Evolutionary conservation across 2,329 filamentous ascomycete species (phyloP).

Genomic region (Epichloe bromicola): DNA sequence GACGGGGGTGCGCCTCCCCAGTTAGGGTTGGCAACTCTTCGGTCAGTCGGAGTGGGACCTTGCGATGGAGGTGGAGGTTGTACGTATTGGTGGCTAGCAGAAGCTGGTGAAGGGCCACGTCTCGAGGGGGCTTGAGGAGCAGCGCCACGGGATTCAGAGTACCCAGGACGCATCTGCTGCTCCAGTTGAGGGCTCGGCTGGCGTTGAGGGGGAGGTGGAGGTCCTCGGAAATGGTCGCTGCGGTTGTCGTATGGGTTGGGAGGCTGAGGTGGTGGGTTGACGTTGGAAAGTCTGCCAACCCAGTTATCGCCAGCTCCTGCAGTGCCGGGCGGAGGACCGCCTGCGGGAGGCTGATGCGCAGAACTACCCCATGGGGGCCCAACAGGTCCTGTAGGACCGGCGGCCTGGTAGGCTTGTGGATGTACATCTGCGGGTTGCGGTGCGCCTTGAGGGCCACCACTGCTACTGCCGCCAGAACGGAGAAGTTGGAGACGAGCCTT

Average conservation of each 20-base stretch:
- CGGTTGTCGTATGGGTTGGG: slow-evolving; percentile 71
- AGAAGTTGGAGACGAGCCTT: slow-evolving; percentile 86
- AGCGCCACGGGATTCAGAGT: slow-evolving; percentile 32
- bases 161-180: slow-evolving; percentile 42
- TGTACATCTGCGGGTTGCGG: slow-evolving; percentile 95
- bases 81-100: slow-evolving; percentile 29
- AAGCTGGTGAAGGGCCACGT: slow-evolving; percentile 34
- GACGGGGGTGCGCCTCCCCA: slow-evolving; percentile 42
- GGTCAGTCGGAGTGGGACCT: slow-evolving; percentile 36
- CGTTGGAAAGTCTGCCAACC: slow-evolving; percentile 60
- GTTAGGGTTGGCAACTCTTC: slow-evolving; percentile 47
- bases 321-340: slow-evolving; percentile 51
- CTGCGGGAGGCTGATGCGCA: slow-evolving; percentile 37
- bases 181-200: slow-evolving; percentile 69
- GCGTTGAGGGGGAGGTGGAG: slow-evolving; percentile 52
- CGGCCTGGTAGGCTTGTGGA: slow-evolving; percentile 80
- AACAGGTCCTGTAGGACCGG: slow-evolving; percentile 67
- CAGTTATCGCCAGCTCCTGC: slow-evolving; percentile 41
- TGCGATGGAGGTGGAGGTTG: slow-evolving; percentile 29
- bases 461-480: slow-evolving; percentile 64
- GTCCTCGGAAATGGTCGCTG: slow-evolving; percentile 50
- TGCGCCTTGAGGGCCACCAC: slow-evolving; percentile 58
- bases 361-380: slow-evolving; percentile 85
- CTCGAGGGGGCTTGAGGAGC: slow-evolving; percentile 29
- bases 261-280: slow-evolving; percentile 63